A percentile compares a stretch with the other conserved stretches of the same genome.
phyloP scores from a whole-genome alignment of 2,329 filamentous ascomycete species.

The Rachicladosporium sp. region DNA sequence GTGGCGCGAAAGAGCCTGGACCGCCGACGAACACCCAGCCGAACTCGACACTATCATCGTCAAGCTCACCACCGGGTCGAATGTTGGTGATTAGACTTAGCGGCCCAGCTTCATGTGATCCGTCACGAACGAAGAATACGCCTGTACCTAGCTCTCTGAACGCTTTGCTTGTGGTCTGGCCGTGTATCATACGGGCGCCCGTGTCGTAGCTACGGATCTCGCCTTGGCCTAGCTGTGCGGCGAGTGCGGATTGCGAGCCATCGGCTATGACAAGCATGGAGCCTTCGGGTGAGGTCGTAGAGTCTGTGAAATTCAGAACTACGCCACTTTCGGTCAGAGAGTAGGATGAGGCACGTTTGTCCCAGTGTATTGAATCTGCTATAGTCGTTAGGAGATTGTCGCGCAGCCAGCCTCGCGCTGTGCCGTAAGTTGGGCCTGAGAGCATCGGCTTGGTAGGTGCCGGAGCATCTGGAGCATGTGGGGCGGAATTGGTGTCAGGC shows the following conservation, averaged over 20 bases:
- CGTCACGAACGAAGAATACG: conserved; percentile 45
- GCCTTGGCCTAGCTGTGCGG: conserved; percentile 46
- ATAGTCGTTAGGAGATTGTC: conserved; percentile 44
- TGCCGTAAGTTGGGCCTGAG: conserved; percentile 34
- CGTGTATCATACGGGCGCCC: conserved; percentile 52
- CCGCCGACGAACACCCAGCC: conserved; percentile 52
- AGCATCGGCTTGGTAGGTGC: too few species aligned
- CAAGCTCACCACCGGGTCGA: conserved; percentile 41
- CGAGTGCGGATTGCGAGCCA: conserved; percentile 49
- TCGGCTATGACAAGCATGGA: conserved; percentile 50
- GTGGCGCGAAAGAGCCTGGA: conserved; percentile 45
- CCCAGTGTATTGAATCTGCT: conserved; percentile 45
- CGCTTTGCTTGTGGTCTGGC: conserved; percentile 49
- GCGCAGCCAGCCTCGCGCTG: conserved; percentile 52
- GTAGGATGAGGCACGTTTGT: conserved; percentile 45
- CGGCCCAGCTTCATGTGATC: conserved; percentile 32
- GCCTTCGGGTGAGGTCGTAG: conserved; percentile 45
- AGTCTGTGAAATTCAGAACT: conserved; percentile 46
- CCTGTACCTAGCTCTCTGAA: conserved; percentile 53
- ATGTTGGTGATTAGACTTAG: conserved; percentile 53
- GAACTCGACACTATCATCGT: conserved; percentile 44
- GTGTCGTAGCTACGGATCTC: conserved; percentile 51
- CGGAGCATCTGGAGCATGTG: too few species aligned
- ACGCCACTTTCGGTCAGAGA: conserved; percentile 45
- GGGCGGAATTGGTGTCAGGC: too few species aligned